Evolutionary conservation across 805 yeast genomes (phyloP).

Genomic region (Saturnispora mendoncae): DNA sequence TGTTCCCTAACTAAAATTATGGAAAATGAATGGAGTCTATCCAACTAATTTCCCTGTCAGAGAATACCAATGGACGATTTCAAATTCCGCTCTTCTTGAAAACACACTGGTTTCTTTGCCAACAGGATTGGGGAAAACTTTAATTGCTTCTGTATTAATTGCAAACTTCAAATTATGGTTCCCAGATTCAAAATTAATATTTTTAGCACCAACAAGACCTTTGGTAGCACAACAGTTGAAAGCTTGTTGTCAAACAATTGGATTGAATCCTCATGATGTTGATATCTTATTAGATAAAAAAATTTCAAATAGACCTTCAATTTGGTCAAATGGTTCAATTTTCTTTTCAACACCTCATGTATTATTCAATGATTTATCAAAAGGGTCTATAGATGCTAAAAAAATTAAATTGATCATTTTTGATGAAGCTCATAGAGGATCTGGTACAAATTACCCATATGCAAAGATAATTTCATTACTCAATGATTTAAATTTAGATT

Average conservation of each 20-base stretch:
- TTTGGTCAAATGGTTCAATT: slow-evolving; percentile 73
- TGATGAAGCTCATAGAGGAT: slow-evolving; percentile 95
- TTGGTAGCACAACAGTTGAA: slow-evolving; percentile 92
- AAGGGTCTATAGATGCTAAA: slow-evolving; percentile 71
- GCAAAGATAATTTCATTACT: slow-evolving; percentile 69
- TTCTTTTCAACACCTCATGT: slow-evolving; percentile 96
- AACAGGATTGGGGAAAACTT: slow-evolving; percentile 95
- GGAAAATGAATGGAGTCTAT: slow-evolving; percentile 35
- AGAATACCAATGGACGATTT: slow-evolving; percentile 83
- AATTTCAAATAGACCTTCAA: slow-evolving; percentile 50
- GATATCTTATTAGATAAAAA: slow-evolving; percentile 61
- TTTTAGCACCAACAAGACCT: slow-evolving; percentile 97
- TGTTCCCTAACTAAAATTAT: too few relatives aligned
- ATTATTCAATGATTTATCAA: slow-evolving; percentile 77
- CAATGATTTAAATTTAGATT: slow-evolving; percentile 39
- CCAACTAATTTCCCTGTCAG: slow-evolving; percentile 81
- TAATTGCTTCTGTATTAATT: slow-evolving; percentile 92
- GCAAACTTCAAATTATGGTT: slow-evolving; percentile 86
- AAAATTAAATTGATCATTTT: slow-evolving; percentile 67
- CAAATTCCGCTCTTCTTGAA: slow-evolving; percentile 57
- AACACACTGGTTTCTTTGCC: slow-evolving; percentile 88
- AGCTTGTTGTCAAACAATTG: slow-evolving; percentile 83
- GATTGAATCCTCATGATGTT: slow-evolving; percentile 66
- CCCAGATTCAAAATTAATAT: slow-evolving; percentile 64
- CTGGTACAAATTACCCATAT: slow-evolving; percentile 85